Evolutionary conservation across 345 rosid genomes (phyloP).

Genomic region (Crucihimalaya himalaica): DNA sequence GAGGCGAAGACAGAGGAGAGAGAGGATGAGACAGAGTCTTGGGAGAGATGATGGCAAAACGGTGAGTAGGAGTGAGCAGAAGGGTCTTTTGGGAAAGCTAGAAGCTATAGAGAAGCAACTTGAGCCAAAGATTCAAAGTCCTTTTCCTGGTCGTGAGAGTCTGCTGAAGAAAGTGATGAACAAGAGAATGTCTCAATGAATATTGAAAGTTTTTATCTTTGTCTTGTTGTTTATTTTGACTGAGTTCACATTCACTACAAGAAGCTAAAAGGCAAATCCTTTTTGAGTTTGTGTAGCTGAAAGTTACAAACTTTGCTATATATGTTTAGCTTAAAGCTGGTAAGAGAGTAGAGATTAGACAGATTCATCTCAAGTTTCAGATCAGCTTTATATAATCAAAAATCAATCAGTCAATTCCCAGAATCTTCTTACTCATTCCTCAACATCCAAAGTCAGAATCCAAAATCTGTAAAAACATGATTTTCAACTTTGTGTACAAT

Average conservation of each 20-base stretch:
- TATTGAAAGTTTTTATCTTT: not conserved
- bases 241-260: not conserved
- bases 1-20: constrained; percentile 44
- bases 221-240: not conserved
- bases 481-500: constrained; percentile 9
- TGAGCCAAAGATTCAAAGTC: constrained; percentile 45
- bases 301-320: not conserved
- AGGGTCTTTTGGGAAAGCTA: constrained; percentile 42
- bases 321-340: not conserved
- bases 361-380: constrained; percentile 1
- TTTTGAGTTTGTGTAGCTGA: not conserved
- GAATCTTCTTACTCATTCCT: not conserved
- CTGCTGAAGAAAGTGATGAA: constrained; percentile 51
- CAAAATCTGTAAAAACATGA: not conserved
- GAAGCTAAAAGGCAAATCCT: not conserved
- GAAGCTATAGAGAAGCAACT: constrained; percentile 19
- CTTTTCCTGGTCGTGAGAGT: constrained; percentile 73
- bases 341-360: not conserved
- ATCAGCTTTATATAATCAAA: not conserved
- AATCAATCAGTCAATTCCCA: not conserved
- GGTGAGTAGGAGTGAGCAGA: constrained; percentile 24
- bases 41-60: constrained; percentile 33
- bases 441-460: not conserved
- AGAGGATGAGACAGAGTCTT: constrained; percentile 40
- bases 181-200: constrained; percentile 32